Base-by-base conservation (phyloP, 2,329 filamentous ascomycete genomes). In the Beauveria medogensis region DNA sequence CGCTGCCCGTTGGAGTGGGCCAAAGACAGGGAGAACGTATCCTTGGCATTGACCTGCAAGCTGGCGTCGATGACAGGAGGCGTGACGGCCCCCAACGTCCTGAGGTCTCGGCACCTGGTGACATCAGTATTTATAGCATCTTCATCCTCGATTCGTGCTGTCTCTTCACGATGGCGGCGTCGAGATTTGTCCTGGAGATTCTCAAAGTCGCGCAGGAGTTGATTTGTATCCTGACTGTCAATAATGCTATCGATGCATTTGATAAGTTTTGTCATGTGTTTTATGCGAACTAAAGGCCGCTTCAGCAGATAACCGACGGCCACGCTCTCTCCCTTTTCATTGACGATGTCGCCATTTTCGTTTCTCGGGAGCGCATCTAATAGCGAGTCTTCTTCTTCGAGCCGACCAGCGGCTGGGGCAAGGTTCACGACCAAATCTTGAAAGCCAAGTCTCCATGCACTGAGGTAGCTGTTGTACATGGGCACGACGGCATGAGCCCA, bases 261-360 rank as follows among this genome's bases (percentile, higher is more conserved):
- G 68, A 96, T 85, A 43, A 91, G 88, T 72, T 92, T 96, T 48
- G 87, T 80, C 63, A 99, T 84, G 73, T 92, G 90, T 72, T 96
- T 97, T 63, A 97, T 78, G 52, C 94, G 85, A 24, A 96, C 86
- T 47, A 99, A 76, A 1, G 94, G 94, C 59, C 93, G 81, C 75
- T 96, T 97, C 57, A 99, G 79, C 51, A 99, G 80, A 73, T 94
- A 95, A 8, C 92, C 92, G 53, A 99, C 94, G 71, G 97, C 94
- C 9, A 97, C 92, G 56, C 91, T 86, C 72, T 97, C 91, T 14
- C 93, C 94, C 64, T 93, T 82, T 40, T 84, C 84, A 65, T 92
- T 85, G 55, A 87, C 70, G 16, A 90, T 79, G 66, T 88, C 86
- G 24, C 89, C 87, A 59, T 87, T 78, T 61, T 82, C 82, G 58